Evolutionary conservation across 192 early-diverging fungal species (phyloP).

Genomic region (Mortierella hygrophila): DNA sequence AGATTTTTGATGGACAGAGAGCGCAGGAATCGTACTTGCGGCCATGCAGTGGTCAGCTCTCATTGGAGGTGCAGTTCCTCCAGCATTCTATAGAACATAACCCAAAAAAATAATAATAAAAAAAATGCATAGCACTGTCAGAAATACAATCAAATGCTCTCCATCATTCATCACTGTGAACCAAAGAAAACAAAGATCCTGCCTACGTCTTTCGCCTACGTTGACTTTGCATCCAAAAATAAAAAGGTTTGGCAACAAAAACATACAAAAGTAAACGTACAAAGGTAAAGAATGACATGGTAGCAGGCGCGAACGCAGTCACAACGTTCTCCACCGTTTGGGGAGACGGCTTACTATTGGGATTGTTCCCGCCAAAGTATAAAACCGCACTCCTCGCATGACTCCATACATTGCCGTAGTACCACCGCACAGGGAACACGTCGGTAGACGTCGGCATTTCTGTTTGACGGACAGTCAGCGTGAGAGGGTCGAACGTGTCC

Average conservation of each 20-base stretch:
- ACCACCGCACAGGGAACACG: conserved; percentile 13
- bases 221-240: no score
- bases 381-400: conserved; percentile 11
- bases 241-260: no score
- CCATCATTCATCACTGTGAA: no score
- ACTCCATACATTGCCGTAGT: conserved; percentile 23
- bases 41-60: conserved; percentile 6
- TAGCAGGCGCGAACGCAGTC: conserved; percentile 22
- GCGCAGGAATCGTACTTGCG: background rate
- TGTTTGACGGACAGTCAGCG: background rate
- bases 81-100: background rate
- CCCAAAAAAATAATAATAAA: background rate
- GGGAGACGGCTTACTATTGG: background rate
- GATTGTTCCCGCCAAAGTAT: conserved; percentile 41
- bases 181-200: no score
- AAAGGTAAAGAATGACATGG: background rate
- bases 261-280: conserved; percentile 17
- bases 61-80: background rate
- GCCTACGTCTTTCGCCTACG: no score
- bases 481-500: conserved; percentile 14
- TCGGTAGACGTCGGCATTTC: background rate
- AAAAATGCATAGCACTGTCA: no score
- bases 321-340: background rate
- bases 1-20: no score
- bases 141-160: no score